Percentiles rank a stretch among this genome's conserved stretches.
Evolutionary conservation across 2,329 filamentous ascomycete species (phyloP).

Genomic region (Alternaria brassicicola): DNA sequence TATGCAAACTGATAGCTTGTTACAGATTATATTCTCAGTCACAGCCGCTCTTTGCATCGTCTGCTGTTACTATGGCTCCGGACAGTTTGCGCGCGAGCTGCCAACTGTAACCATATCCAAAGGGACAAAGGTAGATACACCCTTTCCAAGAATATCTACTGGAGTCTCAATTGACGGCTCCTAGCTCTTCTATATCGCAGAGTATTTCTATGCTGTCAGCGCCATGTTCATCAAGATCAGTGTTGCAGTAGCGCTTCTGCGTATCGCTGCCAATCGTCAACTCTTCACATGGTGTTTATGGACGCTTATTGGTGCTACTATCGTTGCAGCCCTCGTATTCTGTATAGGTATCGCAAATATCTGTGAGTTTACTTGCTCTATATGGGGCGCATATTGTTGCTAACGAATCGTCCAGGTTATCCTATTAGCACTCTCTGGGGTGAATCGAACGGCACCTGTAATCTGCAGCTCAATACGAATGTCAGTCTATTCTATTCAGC

Average conservation of each 20-base stretch:
- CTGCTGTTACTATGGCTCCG: conserved; percentile 26
- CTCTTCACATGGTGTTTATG: conserved; percentile 19
- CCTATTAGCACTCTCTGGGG: conserved; percentile 31
- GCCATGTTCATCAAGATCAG: conserved; percentile 30
- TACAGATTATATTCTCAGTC: conserved; percentile 23
- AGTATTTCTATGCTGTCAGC: conserved; percentile 29
- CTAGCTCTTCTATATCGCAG: conserved; percentile 28
- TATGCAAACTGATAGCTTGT: neutral
- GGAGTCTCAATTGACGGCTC: neutral
- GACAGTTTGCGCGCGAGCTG: conserved; percentile 18
- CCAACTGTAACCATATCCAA: conserved; percentile 16
- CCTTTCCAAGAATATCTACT: neutral
- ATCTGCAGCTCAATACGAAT: conserved; percentile 28
- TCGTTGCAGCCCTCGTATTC: conserved; percentile 25
- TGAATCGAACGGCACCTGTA: conserved; percentile 25
- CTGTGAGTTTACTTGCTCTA: conserved; percentile 10
- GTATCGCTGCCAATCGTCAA: conserved; percentile 20
- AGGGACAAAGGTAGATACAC: conserved; percentile 20
- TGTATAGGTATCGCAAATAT: conserved; percentile 28
- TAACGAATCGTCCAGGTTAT: conserved; percentile 13
- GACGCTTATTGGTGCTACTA: conserved; percentile 19
- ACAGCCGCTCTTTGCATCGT: conserved; percentile 30
- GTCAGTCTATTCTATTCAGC: conserved; percentile 30
- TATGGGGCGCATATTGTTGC: neutral
- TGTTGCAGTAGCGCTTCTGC: conserved; percentile 27